Percentiles rank a stretch among this genome's conserved stretches.
phyloP scores from a whole-genome alignment of 495 filamentous ascomycete species.

The Trichoderma virens region DNA sequence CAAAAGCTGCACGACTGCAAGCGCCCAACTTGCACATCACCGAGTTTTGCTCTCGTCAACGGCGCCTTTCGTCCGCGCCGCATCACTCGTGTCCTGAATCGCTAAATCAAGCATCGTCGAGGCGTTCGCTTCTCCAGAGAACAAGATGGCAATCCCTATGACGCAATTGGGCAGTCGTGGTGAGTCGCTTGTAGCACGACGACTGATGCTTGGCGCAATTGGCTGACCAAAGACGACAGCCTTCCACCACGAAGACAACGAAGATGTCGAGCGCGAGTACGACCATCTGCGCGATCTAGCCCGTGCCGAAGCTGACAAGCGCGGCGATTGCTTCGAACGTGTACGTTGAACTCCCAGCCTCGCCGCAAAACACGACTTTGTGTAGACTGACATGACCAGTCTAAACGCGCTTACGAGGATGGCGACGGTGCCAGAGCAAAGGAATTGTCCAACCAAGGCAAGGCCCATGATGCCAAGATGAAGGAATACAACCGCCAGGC shows the following conservation, averaged over 20 bases:
- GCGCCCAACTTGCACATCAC: background rate
- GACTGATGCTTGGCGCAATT: background rate
- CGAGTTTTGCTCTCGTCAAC: background rate
- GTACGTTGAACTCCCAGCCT: constrained; percentile 30
- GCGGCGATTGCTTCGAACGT: constrained; percentile 63
- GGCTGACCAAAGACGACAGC: constrained; percentile 37
- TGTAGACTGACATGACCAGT: constrained; percentile 32
- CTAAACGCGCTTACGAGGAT: constrained; percentile 68
- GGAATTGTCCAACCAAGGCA: constrained; percentile 73
- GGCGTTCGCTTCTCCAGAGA: background rate
- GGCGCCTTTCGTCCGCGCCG: background rate
- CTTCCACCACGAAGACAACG: constrained; percentile 68
- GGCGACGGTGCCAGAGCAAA: constrained; percentile 78
- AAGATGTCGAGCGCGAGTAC: constrained; percentile 75
- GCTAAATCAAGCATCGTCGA: background rate
- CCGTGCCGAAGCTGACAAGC: constrained; percentile 66
- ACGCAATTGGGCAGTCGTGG: constrained; percentile 53
- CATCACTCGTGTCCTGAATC: background rate
- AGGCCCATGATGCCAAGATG: constrained; percentile 69
- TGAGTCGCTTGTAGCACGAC: constrained; percentile 25
- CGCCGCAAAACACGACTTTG: constrained; percentile 10
- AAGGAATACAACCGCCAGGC: constrained; percentile 81
- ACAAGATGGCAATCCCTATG: constrained; percentile 54
- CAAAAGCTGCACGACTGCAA: background rate
- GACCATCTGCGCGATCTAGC: constrained; percentile 83